A percentile compares a stretch with the other conserved stretches of the same genome.
These are phyloP conservation scores for Ulmus americana DNA, from an alignment of 331 rosid species.

Conservation along the genomic window DNA sequence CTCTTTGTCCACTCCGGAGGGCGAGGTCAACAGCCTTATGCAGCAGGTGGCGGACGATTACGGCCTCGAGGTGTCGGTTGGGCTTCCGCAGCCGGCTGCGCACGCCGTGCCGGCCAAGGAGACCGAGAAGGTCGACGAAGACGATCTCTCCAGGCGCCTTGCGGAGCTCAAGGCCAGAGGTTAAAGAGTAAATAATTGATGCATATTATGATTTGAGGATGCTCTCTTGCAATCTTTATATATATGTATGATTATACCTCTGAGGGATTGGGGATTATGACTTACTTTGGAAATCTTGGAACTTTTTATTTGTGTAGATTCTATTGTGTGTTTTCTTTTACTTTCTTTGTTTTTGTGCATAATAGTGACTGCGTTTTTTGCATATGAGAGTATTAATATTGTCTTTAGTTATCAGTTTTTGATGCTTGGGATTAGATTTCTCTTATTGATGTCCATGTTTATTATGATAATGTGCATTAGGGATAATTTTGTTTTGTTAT, in stretches of 20 bases:
- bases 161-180: conserved; percentile 99
- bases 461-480: background rate
- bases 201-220: background rate
- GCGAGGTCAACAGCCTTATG: conserved; percentile 87
- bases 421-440: too few species aligned
- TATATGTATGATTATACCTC: background rate
- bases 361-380: background rate
- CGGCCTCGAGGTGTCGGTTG: conserved; percentile 90
- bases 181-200: conserved; percentile 10
- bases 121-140: conserved; percentile 79
- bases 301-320: conserved; percentile 11
- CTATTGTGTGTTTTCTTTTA: background rate
- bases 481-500: background rate
- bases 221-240: background rate
- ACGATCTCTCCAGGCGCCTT: conserved; percentile 77
- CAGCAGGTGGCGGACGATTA: conserved; percentile 95
- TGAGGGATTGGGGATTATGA: background rate
- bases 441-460: background rate
- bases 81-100: conserved; percentile 76
- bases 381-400: background rate
- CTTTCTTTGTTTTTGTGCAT: background rate
- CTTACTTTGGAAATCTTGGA: background rate
- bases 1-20: conserved; percentile 81
- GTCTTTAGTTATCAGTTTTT: too few species aligned
- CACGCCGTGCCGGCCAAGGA: conserved; percentile 84